Percentiles rank a stretch among this genome's conserved stretches.
These are phyloP conservation scores for Inonotus hispidus DNA, from an alignment of 1,284 basidiomycete species.

Conservation along the genomic window DNA sequence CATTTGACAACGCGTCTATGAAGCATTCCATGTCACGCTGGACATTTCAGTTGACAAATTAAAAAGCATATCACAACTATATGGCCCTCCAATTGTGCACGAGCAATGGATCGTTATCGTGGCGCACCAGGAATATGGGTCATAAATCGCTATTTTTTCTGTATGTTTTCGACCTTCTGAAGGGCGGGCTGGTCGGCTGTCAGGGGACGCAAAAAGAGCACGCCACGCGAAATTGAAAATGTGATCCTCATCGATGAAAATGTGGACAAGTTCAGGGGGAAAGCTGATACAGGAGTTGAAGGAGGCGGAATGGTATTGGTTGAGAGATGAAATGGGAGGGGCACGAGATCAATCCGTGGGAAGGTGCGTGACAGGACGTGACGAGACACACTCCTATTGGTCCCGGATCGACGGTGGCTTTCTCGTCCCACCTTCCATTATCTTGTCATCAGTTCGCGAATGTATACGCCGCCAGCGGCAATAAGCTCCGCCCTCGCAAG, in stretches of 20 bases:
- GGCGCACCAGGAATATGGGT: not conserved
- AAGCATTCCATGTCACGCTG: not conserved
- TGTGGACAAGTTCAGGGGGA: not conserved
- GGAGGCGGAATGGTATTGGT: too few species aligned
- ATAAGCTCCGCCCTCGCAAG: too few species aligned
- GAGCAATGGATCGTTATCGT: not conserved
- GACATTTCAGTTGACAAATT: not conserved
- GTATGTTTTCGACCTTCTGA: not conserved
- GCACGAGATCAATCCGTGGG: not conserved
- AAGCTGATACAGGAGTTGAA: not conserved
- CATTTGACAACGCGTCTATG: not conserved
- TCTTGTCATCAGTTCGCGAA: too few species aligned
- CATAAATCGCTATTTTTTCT: not conserved
- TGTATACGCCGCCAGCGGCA: not conserved
- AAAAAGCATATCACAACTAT: slow-evolving; percentile 1
- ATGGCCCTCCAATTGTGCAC: not conserved
- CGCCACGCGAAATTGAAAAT: not conserved
- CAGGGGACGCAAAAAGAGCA: not conserved
- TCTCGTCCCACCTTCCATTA: too few species aligned
- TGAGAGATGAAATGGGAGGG: not conserved
- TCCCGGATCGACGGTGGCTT: not conserved
- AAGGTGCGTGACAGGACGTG: not conserved
- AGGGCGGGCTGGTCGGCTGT: not conserved
- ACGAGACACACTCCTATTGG: not conserved
- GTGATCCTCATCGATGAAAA: not conserved